These are phyloP conservation scores for Trametes hirsuta DNA, from an alignment of 1,284 basidiomycete genomes.

Conservation along the genomic window DNA sequence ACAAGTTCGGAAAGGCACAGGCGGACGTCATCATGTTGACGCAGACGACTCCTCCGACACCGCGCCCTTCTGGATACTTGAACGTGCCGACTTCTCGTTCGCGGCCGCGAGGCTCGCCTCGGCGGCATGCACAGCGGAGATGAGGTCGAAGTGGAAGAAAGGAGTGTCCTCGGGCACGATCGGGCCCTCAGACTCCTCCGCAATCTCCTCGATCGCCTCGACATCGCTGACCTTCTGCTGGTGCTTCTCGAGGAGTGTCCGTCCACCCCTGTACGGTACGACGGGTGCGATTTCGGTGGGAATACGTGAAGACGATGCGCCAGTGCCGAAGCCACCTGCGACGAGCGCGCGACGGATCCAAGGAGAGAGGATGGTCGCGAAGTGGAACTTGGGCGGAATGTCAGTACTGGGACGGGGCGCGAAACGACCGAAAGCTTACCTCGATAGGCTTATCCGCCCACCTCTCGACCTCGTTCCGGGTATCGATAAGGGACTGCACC, in stretches of 20 bases:
- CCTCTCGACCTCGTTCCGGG: conserved; percentile 83
- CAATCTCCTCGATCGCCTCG: conserved; percentile 26
- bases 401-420: neutral
- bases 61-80: conserved; percentile 22
- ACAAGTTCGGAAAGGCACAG: neutral
- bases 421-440: conserved; percentile 42
- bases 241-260: conserved; percentile 5
- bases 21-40: neutral
- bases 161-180: conserved; percentile 67
- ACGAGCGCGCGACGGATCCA: conserved; percentile 93
- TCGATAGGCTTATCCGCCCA: conserved; percentile 85
- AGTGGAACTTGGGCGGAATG: conserved; percentile 73
- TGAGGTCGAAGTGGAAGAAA: conserved; percentile 87
- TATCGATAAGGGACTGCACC: conserved; percentile 90
- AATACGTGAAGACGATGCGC: conserved; percentile 44
- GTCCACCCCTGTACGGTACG: conserved; percentile 59
- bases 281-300: conserved; percentile 76
- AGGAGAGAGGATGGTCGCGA: conserved; percentile 86
- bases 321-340: conserved; percentile 85
- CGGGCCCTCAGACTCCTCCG: conserved; percentile 36
- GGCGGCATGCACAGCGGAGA: conserved; percentile 73
- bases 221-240: conserved; percentile 25
- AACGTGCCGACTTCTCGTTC: conserved; percentile 10
- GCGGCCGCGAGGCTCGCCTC: conserved; percentile 41
- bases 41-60: neutral